Base-by-base conservation (phyloP, 371 early-diverging fungal genomes). In the Haplosporangium sp. region DNA sequence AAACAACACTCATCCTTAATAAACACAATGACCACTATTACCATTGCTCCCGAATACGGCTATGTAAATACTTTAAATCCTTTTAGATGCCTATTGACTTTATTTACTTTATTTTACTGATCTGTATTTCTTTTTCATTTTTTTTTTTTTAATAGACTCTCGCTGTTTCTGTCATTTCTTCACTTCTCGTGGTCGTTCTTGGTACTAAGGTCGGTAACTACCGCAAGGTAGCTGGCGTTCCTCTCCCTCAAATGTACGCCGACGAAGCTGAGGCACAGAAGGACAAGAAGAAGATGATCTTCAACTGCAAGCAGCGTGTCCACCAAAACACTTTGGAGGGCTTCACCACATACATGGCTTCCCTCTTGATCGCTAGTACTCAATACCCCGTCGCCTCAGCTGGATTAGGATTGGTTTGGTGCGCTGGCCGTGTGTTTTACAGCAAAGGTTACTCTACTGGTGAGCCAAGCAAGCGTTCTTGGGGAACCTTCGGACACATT, bases 251-350 rank as follows among this genome's bases (percentile, higher is more conserved):
- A 84, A 87, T 85, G 67, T 92, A 93, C 68, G 92, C 89, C 62
- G 88, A 88, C 7, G 85, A 76, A 42, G 72, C 72, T 17, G 93
- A 90, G 71, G 88, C 88, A 50, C 87, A 88, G 70, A 84, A 84
- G 70, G 89, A 89, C 69, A 82, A 79, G 39, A 87, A 85, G 76
- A 91, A 91, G 82, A 67, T 85, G 69, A 50, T 88, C 35, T 92
- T 92, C 84, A 91, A 91, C 86, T 91, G 93, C 84, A 71, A 84
- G 69, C 93, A 93, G 79, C 88, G 93, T 58, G 90, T 88, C 39
- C 93, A 93, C 84, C 93, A 91, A 58, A 88, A 88, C 84, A 84
- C 85, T 9, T 62, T 77, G n/a, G 77, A 77, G 69, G 62, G 62
- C 50, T 77, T 56, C 72, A 42, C 57, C 52, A 53, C 61, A 59